Evolutionary conservation across 371 early-diverging fungal species (phyloP).

Genomic region (Mortierella sp.): DNA sequence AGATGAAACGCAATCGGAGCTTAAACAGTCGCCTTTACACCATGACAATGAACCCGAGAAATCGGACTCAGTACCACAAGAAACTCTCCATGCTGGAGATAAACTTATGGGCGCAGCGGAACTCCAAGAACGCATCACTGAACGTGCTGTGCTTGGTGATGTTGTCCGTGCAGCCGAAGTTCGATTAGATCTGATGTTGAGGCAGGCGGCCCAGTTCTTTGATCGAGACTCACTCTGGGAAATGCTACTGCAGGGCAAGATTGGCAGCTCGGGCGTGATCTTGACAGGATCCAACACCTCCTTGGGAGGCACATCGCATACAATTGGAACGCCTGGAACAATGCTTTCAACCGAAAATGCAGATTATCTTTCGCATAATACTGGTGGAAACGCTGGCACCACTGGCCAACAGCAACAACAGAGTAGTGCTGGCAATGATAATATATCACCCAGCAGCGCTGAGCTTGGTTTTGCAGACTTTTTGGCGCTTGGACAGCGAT

Average conservation of each 20-base stretch:
- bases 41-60: background rate
- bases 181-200: constrained; percentile 49
- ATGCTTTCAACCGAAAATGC: constrained; percentile 15
- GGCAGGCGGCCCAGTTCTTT: constrained; percentile 57
- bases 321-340: constrained; percentile 25
- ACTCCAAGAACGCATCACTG: constrained; percentile 51
- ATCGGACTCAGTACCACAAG: constrained; percentile 1
- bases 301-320: constrained; percentile 2
- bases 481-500: constrained; percentile 58
- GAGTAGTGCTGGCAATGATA: constrained; percentile 4
- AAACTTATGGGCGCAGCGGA: constrained; percentile 47
- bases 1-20: constrained; percentile 7
- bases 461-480: constrained; percentile 56
- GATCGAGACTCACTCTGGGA: constrained; percentile 60
- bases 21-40: background rate
- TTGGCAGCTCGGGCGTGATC: constrained; percentile 36
- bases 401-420: background rate
- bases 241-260: constrained; percentile 54
- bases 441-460: constrained; percentile 5
- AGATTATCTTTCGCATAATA: constrained; percentile 31
- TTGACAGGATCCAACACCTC: constrained; percentile 26
- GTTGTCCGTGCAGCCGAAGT: constrained; percentile 56
- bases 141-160: constrained; percentile 44
- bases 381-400: background rate
- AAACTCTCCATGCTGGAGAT: constrained; percentile 16